These are phyloP conservation scores for Trichoderma hamatum DNA, from an alignment of 2,329 filamentous ascomycete genomes.

Conservation along the genomic window DNA sequence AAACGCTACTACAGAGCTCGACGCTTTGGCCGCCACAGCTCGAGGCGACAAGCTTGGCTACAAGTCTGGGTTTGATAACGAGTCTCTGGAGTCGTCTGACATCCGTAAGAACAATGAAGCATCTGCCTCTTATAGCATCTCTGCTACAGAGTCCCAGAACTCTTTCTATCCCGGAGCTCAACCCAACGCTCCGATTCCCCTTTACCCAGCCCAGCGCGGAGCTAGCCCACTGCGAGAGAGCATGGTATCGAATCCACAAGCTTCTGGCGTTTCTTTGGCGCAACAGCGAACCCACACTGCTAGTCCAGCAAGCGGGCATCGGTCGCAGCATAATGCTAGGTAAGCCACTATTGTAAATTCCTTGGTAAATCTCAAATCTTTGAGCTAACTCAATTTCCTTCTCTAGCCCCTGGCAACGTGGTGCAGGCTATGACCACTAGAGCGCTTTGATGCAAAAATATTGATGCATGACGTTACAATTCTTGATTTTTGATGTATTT, in stretches of 20 bases:
- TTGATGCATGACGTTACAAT: background rate
- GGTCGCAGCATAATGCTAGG: constrained; percentile 47
- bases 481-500: background rate
- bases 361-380: background rate
- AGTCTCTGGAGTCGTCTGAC: constrained; percentile 45
- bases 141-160: constrained; percentile 36
- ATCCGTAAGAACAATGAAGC: constrained; percentile 42
- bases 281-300: constrained; percentile 40
- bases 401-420: constrained; percentile 50
- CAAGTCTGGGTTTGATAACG: constrained; percentile 43
- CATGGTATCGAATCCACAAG: constrained; percentile 44
- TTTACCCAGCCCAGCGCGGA: constrained; percentile 46
- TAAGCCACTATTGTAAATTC: constrained; percentile 30
- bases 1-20: constrained; percentile 76
- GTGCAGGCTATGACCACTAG: constrained; percentile 48
- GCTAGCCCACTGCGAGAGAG: constrained; percentile 42
- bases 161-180: constrained; percentile 41
- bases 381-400: constrained; percentile 29
- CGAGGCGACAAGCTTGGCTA: constrained; percentile 73
- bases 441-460: background rate
- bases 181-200: constrained; percentile 48
- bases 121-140: constrained; percentile 29
- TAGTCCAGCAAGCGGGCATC: constrained; percentile 41
- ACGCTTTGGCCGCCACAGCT: constrained; percentile 85
- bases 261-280: constrained; percentile 27